A percentile compares a stretch with the other conserved stretches of the same genome.
Conservation (phyloP, 805 yeast species). For the Teunomyces kruisii region DNA sequence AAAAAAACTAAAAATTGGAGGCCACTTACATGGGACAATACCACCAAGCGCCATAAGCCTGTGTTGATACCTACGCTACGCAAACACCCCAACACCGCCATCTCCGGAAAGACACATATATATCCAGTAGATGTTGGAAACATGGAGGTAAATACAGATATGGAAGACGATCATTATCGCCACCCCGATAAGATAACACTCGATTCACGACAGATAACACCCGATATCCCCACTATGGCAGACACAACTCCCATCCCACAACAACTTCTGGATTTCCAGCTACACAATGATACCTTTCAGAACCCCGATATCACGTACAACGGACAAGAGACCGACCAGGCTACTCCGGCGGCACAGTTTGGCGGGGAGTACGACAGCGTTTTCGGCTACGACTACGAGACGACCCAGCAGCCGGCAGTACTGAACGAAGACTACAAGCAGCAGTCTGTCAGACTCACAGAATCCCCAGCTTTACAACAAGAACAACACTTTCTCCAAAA, state of each 20-base stretch:
- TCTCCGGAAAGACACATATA: background rate
- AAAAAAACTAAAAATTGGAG: background rate
- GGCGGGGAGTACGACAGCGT: constrained; percentile 7
- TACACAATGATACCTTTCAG: background rate
- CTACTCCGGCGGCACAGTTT: background rate
- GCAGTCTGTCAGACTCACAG: background rate
- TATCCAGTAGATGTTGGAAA: background rate
- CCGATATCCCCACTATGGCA: background rate
- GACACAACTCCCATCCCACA: background rate
- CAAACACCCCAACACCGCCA: background rate
- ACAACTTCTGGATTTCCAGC: background rate
- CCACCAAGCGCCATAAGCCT: background rate
- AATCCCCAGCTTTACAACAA: background rate
- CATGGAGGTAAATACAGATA: background rate
- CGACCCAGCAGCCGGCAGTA: background rate
- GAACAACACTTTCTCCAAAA: background rate
- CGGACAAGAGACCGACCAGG: background rate
- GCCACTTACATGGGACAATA: background rate
- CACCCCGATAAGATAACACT: background rate
- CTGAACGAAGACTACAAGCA: background rate
- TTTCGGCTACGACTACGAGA: constrained; percentile 3
- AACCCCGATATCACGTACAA: background rate
- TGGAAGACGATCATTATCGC: background rate
- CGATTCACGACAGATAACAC: background rate
- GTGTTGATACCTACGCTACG: background rate